Base-by-base conservation (phyloP, 192 early-diverging fungal species). In the Diversispora eburnea region DNA sequence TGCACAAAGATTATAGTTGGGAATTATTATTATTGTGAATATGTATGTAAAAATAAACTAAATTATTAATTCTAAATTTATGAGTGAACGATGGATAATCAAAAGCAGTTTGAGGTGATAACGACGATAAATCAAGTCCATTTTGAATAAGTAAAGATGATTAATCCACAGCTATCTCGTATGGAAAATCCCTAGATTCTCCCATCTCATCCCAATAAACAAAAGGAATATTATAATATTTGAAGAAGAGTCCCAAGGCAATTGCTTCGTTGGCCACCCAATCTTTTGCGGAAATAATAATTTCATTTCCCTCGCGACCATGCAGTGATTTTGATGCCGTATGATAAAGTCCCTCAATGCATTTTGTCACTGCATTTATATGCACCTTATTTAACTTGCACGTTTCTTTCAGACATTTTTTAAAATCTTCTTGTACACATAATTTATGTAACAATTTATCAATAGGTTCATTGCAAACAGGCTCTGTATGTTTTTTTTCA, bases 251-350 rank as follows among this genome's bases (percentile, higher is more conserved):
- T 42, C 63, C 13, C 33, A 65, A 65, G 19, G 63, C 63, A 8
- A 65, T 45, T 33, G 42, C 17, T 33, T 65, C 63, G 10, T 65
- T 46, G 2, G 17, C 19, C 42, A 3, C 19, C 63, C 63, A 65
- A 42, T 65, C 39, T 65, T 65, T 65, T 65, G 63, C 63, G 42
- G 12, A 65, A 4, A 65, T 3, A 1, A 65, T 5, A 33, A 65
- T 65, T 19, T 65, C 45, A 65, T 46, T 10, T 13, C 63, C 5
- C n/a, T n/a, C n/a, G 39, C 42, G 63, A 65, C 63, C 39, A 65
- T 65, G 63, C 63, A 45, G 8, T 65, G 7, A 15, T 65, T 65
- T 65, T 13, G 41, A 65, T 65, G 63, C 22, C 22, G 45, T 65
- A 65, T 65, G 63, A 65, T 65, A 65, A 43, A 65, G 63, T 10